Base-by-base conservation (phyloP, 1,284 basidiomycete species). In the Sporisorium iseilematis-ciliati region DNA sequence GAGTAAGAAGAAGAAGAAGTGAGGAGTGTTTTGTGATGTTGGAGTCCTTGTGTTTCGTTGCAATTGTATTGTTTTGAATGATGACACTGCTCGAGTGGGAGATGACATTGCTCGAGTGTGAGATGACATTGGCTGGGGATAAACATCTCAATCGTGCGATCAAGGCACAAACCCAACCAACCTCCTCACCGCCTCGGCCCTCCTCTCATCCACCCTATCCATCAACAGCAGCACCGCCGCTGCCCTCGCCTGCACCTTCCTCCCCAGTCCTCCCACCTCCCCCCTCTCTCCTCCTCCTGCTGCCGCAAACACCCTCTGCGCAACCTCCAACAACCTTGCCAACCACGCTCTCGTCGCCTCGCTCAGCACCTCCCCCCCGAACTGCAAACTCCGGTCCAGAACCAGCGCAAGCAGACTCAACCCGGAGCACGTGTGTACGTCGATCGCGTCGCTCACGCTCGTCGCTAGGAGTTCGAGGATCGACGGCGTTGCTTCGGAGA, bases 1-100 rank as follows among this genome's bases (percentile, higher is more conserved):
- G 31, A 58, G 43, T 11, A 54, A 51, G 54, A 65, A 65, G 62
- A 71, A 71, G 68, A 71, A 71, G 45, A 65, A 65, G 65, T 63
- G 42, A 60, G 25, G 23, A 55, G 21, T 41, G 10, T 45, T 23
- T 23, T 26, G 38, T 60, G 10, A n/a, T n/a, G n/a, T n/a, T n/a
- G n/a, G n/a, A n/a, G n/a, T n/a, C n/a, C n/a, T n/a, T n/a, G n/a
- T n/a, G n/a, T n/a, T 18, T 43, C n/a, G n/a, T 40, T 40, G 23
- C 41, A 42, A 46, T 14, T 16, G 43, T 46, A 14, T 46, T 14
- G 10, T 46, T 26, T 46, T 21, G 5, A 5, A 25, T 46, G 21
- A 20, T 42, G 18, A 8, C 40, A 18, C 6, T 41, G 18, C 20
- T 18, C 3, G 23, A 59, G n/a, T 21, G 45, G 11, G 21, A 4